Conservation (phyloP, 169 alveolate species). For the Perkinsus marinus region DNA sequence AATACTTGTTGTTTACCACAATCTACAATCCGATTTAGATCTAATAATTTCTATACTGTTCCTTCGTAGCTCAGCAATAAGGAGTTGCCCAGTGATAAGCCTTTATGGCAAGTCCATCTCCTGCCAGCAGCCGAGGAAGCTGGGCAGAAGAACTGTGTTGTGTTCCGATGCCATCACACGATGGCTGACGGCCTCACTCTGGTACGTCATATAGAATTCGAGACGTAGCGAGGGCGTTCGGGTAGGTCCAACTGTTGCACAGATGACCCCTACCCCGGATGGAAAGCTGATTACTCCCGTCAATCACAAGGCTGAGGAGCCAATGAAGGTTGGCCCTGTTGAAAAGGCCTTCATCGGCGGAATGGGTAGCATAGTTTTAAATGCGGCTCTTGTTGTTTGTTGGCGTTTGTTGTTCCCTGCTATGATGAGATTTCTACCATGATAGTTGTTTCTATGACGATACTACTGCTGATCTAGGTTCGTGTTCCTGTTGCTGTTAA, state of each 20-base stretch:
- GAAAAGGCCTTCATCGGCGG: not conserved
- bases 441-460: no score
- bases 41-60: no score
- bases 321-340: not conserved
- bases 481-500: no score
- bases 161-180: not conserved
- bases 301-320: not conserved
- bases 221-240: not conserved
- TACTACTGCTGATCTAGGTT: no score
- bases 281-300: not conserved
- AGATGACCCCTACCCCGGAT: not conserved
- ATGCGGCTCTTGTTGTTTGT: no score
- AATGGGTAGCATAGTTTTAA: not conserved
- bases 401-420: no score
- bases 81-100: not conserved
- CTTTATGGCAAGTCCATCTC: not conserved
- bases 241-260: not conserved
- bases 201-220: no score
- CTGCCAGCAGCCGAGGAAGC: not conserved
- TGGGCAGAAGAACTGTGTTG: not conserved
- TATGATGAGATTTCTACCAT: no score
- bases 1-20: not conserved
- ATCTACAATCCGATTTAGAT: no score
- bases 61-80: not conserved
- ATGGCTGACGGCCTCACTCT: not conserved